Evolutionary conservation across 2,329 filamentous ascomycete genomes (phyloP).

Genomic region (Tolypocladium ovalisporum): DNA sequence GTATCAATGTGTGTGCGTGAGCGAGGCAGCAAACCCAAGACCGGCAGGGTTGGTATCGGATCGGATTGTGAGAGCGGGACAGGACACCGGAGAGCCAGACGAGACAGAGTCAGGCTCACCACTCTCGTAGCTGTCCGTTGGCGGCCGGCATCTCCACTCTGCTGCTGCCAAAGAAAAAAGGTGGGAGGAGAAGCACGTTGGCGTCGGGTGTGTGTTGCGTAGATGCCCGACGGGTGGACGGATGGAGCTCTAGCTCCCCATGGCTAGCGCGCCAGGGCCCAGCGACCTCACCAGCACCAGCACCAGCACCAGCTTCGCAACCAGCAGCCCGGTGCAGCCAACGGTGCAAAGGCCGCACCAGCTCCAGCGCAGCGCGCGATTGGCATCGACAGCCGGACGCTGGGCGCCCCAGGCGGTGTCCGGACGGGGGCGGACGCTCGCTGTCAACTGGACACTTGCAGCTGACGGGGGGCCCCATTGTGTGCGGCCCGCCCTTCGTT

Average conservation of each 20-base stretch:
- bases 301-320: no score
- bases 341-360: neutral
- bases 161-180: neutral
- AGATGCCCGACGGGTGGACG: neutral
- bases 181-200: neutral
- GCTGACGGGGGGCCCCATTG: neutral
- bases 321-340: no score
- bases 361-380: neutral
- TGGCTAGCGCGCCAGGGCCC: neutral
- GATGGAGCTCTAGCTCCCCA: neutral
- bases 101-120: neutral
- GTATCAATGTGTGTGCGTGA: neutral
- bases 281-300: neutral
- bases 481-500: neutral
- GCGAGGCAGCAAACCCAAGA: neutral
- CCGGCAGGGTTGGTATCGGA: neutral
- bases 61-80: slow-evolving; percentile 1
- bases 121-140: neutral
- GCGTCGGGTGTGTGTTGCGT: no score
- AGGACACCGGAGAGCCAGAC: neutral
- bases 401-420: no score
- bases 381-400: neutral
- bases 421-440: no score
- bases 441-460: neutral
- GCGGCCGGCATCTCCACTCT: neutral